Base-by-base conservation (phyloP, 768 basidiomycete genomes). In the Russula griseocarnosa region DNA sequence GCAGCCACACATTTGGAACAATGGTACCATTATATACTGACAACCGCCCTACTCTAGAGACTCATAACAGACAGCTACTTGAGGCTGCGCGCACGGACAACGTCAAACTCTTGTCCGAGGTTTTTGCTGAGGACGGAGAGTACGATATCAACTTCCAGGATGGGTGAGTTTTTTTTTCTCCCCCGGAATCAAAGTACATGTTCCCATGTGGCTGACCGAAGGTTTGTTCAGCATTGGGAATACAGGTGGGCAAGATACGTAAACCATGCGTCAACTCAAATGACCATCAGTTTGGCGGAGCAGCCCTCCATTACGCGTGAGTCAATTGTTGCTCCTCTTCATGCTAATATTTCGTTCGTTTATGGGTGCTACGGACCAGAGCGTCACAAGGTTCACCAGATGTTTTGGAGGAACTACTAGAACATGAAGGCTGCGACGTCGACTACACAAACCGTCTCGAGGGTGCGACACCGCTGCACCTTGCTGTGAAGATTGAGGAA, bases 111-210 rank as follows among this genome's bases (percentile, higher is more conserved):
- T 71, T 92, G 26, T 69, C 81, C 1, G 83, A 86, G 55, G 76
- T 88, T 16, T 82, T 92, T 61, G 77, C 81, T 22, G 70, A 83
- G 42, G n/a, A 11, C 7, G 83, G 77, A 6, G 69, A 70, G 3
- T 86, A 84, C 67, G 82, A 92, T 71, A 86, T 93, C 66, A 94
- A 94, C 74, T 85, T 78, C 69, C 78, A 79, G 69, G 91, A 93
- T 71, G 88, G 89, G 90, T 90, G 70, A 67, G 88, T 79, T 5
- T 5, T 26, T 20, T 11, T 24, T 8, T n/a, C n/a, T n/a, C n/a
- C n/a, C 20, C 18, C 7, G n/a, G 13, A 9, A 8, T 36, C 53
- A 8, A 8, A 30, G 18, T 22, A 1, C 46, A n/a, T 5, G 13
- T 20, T 49, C 1, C 22, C 2, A 24, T 42, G 34, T 32, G 34